These are phyloP conservation scores for Glycine latifolia DNA, from an alignment of 306 rosid species.

Conservation along the genomic window DNA sequence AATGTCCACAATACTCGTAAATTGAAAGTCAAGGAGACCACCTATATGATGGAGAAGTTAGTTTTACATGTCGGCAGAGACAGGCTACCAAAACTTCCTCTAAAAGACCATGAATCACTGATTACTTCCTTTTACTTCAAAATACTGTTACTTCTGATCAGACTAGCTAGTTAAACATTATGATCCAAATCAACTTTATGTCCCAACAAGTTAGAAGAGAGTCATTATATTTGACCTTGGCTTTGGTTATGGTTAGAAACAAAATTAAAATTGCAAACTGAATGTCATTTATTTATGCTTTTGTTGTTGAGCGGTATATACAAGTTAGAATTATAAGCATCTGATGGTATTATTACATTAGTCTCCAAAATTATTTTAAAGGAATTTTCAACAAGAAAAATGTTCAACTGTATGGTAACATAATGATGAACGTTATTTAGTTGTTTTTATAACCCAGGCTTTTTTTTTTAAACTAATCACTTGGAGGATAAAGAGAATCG, in stretches of 20 bases:
- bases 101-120: slow-evolving; percentile 68
- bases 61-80: slow-evolving; percentile 54
- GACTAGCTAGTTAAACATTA: slow-evolving; percentile 46
- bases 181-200: slow-evolving; percentile 62
- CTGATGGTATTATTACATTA: slow-evolving; percentile 7
- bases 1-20: slow-evolving; percentile 57
- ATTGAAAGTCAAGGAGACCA: slow-evolving; percentile 76
- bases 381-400: slow-evolving; percentile 10
- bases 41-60: slow-evolving; percentile 50
- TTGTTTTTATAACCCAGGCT: slow-evolving; percentile 2
- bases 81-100: slow-evolving; percentile 58
- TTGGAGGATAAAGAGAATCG: slow-evolving; percentile 43
- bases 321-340: not conserved
- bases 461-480: slow-evolving; percentile 31
- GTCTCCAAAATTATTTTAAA: not conserved
- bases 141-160: slow-evolving; percentile 56
- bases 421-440: slow-evolving; percentile 42
- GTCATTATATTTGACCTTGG: slow-evolving; percentile 25
- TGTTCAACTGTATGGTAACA: slow-evolving; percentile 36
- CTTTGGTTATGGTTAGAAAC: not conserved
- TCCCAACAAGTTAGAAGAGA: slow-evolving; percentile 41
- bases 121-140: slow-evolving; percentile 79
- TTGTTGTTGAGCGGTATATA: not conserved
- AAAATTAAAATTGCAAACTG: slow-evolving; percentile 3
- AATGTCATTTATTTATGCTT: slow-evolving; percentile 1